Percentiles rank a stretch among this genome's conserved stretches.
These are phyloP conservation scores for Epichloe coenophiala DNA, from an alignment of 2,329 filamentous ascomycete genomes.

Conservation along the genomic window DNA sequence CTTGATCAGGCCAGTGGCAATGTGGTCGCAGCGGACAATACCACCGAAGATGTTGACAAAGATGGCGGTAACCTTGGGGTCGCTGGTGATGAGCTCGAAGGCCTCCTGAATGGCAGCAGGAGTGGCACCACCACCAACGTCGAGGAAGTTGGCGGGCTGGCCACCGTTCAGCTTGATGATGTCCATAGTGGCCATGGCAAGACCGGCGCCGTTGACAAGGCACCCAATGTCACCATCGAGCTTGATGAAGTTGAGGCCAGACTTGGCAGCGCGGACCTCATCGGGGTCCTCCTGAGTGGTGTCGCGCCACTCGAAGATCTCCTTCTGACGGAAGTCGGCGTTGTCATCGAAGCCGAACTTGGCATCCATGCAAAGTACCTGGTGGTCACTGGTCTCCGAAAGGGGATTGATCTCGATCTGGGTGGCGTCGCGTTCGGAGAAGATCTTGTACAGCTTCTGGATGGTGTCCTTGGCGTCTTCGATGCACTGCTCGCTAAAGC, in stretches of 20 bases:
- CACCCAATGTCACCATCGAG: slow-evolving; percentile 98
- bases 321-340: slow-evolving; percentile 95
- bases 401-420: slow-evolving; percentile 99
- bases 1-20: slow-evolving; percentile 89
- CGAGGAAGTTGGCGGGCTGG: slow-evolving; percentile 92
- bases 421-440: slow-evolving; percentile 94
- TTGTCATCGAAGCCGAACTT: slow-evolving; percentile 99
- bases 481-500: slow-evolving; percentile 96
- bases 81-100: slow-evolving; percentile 96
- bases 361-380: slow-evolving; percentile 98
- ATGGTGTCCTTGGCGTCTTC: slow-evolving; percentile 92
- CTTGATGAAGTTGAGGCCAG: slow-evolving; percentile 99
- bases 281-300: slow-evolving; percentile 91
- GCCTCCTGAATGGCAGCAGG: slow-evolving; percentile 93
- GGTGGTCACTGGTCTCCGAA: slow-evolving; percentile 94
- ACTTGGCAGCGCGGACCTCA: slow-evolving; percentile 92
- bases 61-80: slow-evolving; percentile 95
- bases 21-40: slow-evolving; percentile 95
- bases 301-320: slow-evolving; percentile 88
- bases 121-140: slow-evolving; percentile 94
- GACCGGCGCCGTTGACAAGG: slow-evolving; percentile 95
- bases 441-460: slow-evolving; percentile 98
- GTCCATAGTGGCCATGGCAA: slow-evolving; percentile 99
- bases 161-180: slow-evolving; percentile 99
- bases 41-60: slow-evolving; percentile 99